Evolutionary conservation across 768 basidiomycete species (phyloP).

Genomic region (Auricularia sp.): DNA sequence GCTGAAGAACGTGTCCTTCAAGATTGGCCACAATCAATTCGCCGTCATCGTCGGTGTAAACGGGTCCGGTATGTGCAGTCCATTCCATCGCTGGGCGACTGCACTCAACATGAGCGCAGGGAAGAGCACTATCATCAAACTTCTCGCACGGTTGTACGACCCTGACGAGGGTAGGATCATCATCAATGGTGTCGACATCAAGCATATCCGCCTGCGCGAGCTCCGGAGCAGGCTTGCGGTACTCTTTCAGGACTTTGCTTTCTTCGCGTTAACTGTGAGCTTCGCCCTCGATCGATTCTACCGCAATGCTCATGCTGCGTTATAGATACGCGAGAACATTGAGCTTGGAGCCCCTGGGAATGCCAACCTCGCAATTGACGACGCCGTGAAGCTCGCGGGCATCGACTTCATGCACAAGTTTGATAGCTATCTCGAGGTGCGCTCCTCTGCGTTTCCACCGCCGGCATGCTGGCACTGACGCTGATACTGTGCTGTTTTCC

Average conservation of each 20-base stretch:
- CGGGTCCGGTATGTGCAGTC: slow-evolving; percentile 28
- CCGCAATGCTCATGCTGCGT: background rate
- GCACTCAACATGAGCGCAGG: slow-evolving; percentile 10
- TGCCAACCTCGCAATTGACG: slow-evolving; percentile 17
- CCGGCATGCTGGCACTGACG: too few species aligned
- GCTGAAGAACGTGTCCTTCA: slow-evolving; percentile 25
- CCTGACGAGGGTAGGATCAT: slow-evolving; percentile 23
- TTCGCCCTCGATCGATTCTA: background rate
- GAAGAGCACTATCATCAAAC: slow-evolving; percentile 34
- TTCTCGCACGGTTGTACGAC: slow-evolving; percentile 17
- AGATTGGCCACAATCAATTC: slow-evolving; percentile 34
- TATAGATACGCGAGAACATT: slow-evolving; percentile 30
- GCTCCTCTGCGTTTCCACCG: background rate
- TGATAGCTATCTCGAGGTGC: background rate
- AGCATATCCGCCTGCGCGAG: slow-evolving; percentile 21
- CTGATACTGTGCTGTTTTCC: background rate
- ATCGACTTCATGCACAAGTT: background rate
- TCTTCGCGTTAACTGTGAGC: slow-evolving; percentile 26
- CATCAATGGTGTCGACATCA: slow-evolving; percentile 30
- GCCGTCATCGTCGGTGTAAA: slow-evolving; percentile 51
- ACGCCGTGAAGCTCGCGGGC: background rate
- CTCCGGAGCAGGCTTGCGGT: slow-evolving; percentile 32
- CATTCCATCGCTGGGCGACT: background rate
- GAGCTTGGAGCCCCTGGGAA: slow-evolving; percentile 23
- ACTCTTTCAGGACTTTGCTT: slow-evolving; percentile 30